Conservation (phyloP, 1,284 basidiomycete species). For the Uromyces viciae-fabae region DNA sequence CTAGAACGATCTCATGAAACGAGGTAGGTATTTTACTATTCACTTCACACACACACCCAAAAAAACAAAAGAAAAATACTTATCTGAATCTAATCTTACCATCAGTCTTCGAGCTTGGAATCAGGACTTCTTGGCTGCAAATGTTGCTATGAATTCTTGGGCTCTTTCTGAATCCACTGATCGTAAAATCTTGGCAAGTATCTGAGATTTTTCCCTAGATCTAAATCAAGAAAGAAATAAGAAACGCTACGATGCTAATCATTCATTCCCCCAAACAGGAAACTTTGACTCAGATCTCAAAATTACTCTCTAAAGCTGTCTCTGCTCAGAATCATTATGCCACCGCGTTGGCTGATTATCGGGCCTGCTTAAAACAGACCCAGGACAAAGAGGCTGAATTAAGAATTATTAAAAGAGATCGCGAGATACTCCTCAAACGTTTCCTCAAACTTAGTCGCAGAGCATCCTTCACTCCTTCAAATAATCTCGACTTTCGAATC, state of each 20-base stretch:
- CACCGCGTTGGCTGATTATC: neutral
- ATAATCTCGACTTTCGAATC: neutral
- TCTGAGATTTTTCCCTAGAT: neutral
- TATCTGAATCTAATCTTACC: neutral
- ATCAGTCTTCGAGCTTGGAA: conserved; percentile 11
- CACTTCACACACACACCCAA: neutral
- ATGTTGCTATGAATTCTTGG: conserved; percentile 6
- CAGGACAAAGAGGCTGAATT: neutral
- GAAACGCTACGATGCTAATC: neutral
- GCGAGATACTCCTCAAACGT: conserved; percentile 8
- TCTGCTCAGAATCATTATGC: conserved; percentile 5
- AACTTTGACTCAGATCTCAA: neutral
- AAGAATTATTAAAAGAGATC: neutral
- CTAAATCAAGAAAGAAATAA: neutral
- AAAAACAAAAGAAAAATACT: neutral
- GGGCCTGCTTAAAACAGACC: conserved; percentile 11
- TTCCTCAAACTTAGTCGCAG: conserved; percentile 9
- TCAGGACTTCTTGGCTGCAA: neutral
- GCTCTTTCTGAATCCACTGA: neutral
- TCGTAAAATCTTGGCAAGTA: neutral
- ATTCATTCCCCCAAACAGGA: neutral
- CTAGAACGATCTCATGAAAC: conserved; percentile 7
- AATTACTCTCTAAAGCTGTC: neutral
- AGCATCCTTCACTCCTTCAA: neutral
- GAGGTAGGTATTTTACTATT: neutral